phyloP scores from a whole-genome alignment of 345 rosid species.

The Schrenkiella parvula region DNA sequence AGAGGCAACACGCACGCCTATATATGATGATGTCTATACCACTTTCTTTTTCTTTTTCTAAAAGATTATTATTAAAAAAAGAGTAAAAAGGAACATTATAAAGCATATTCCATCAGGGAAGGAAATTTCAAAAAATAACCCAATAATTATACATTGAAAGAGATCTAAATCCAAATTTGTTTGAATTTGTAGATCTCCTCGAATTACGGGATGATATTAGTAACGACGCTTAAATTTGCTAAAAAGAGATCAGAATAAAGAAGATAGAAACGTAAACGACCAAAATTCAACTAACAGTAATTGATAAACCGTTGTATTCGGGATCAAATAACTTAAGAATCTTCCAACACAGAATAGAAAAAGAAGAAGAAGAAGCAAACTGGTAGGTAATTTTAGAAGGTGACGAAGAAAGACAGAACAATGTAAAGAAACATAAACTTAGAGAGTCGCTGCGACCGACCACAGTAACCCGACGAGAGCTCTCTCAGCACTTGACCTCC shows the following conservation, averaged over 20 bases:
- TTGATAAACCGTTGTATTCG: slow-evolving; percentile 11
- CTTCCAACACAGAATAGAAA: background rate
- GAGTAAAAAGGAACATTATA: background rate
- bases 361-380: slow-evolving; percentile 2
- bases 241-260: background rate
- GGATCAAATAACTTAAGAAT: slow-evolving; percentile 12
- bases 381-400: slow-evolving; percentile 7
- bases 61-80: background rate
- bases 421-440: slow-evolving; percentile 15
- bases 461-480: slow-evolving; percentile 7
- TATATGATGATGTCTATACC: slow-evolving; percentile 18
- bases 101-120: slow-evolving; percentile 10
- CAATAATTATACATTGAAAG: background rate
- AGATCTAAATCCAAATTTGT: background rate
- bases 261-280: background rate
- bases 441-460: slow-evolving; percentile 25
- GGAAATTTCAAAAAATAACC: background rate
- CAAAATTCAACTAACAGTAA: slow-evolving; percentile 18
- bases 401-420: slow-evolving; percentile 5
- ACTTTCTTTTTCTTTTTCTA: background rate
- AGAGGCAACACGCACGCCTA: background rate
- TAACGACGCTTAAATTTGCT: background rate
- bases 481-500: slow-evolving; percentile 83
- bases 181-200: background rate
- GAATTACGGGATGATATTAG: background rate